Evolutionary conservation across 2,329 filamentous ascomycete genomes (phyloP).

Genomic region (Colletotrichum spinosum): DNA sequence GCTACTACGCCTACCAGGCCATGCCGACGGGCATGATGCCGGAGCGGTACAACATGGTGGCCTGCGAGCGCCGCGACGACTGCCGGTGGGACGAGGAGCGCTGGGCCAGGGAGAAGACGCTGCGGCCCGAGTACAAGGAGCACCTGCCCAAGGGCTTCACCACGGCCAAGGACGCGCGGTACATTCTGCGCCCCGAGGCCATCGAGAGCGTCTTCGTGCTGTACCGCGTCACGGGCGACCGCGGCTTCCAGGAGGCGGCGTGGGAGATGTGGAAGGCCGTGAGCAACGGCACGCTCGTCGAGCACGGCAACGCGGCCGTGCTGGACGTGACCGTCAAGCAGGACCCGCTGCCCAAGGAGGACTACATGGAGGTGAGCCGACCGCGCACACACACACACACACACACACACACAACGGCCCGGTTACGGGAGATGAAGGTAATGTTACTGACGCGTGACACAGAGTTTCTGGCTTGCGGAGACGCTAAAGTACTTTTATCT

Average conservation of each 20-base stretch:
- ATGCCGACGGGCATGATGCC: slow-evolving; percentile 65
- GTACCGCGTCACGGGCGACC: slow-evolving; percentile 63
- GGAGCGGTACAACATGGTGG: slow-evolving; percentile 57
- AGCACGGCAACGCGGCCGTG: slow-evolving; percentile 61
- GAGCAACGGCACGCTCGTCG: slow-evolving; percentile 57
- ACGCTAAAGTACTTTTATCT: slow-evolving; percentile 83
- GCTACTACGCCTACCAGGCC: slow-evolving; percentile 61
- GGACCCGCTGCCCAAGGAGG: slow-evolving; percentile 58
- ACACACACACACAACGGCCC: background rate
- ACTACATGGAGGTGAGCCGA: slow-evolving; percentile 47
- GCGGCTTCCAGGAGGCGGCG: slow-evolving; percentile 60
- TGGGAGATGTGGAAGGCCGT: slow-evolving; percentile 66
- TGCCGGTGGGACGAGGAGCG: slow-evolving; percentile 57
- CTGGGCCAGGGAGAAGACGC: slow-evolving; percentile 41
- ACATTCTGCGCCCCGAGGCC: slow-evolving; percentile 63
- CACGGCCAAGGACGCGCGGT: slow-evolving; percentile 62
- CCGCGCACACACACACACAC: no score
- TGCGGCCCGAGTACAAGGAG: slow-evolving; percentile 43
- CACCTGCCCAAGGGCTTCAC: slow-evolving; percentile 69
- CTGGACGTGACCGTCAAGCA: slow-evolving; percentile 60
- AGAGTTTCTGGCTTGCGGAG: slow-evolving; percentile 80
- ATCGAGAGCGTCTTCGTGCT: slow-evolving; percentile 66
- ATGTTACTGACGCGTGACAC: slow-evolving; percentile 4
- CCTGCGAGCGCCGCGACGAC: slow-evolving; percentile 52
- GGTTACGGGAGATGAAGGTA: background rate